Base-by-base conservation (phyloP, 768 basidiomycete species). In the Lentinula aciculospora region DNA sequence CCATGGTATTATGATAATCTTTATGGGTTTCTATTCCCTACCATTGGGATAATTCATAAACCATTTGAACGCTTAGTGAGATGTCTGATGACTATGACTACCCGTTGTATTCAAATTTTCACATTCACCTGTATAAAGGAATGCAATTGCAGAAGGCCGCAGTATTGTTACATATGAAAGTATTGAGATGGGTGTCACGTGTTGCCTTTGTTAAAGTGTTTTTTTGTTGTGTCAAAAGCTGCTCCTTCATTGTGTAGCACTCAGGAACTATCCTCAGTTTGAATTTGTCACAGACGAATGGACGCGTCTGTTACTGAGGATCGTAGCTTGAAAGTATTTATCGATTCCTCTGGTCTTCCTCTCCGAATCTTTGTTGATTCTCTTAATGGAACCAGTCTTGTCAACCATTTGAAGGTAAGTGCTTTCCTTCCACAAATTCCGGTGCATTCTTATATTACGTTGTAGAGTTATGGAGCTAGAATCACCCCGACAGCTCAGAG, bases 381-480 rank as follows among this genome's bases (percentile, higher is more conserved):
- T 21, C 53, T 10, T 29, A 17, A 56, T 28, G 51, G 47, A 48
- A 46, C 45, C 19, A 32, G 55, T 28, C 37, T 27, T 0, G 58
- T 46, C 39, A 60, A 53, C 9, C 65, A 65, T 65, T 63, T 65
- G 57, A 56, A 36, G 49, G 66, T 19, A 61, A 57, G 27, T 45
- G n/a, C 28, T 53, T 44, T 50, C 48, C 48, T 9, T 27, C 2
- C 61, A 48, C 13, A 15, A 6, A 15, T 48, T 13, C 17, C 4
- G 15, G 10, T 29, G 27, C 15, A 48, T 4, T 48, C 13, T 48
- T 5, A 31, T 6, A 28, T n/a, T 4, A 15, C 9, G n/a, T 13
- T 48, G 21, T 29, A 50, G 49, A 21, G 9, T 17, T n/a, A 50
- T 50, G 49, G 49, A 17, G 49, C 49, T 10, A 34, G n/a, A 7